phyloP scores from a whole-genome alignment of 164 flowering plant genomes.

The Nymphaea colorata region DNA sequence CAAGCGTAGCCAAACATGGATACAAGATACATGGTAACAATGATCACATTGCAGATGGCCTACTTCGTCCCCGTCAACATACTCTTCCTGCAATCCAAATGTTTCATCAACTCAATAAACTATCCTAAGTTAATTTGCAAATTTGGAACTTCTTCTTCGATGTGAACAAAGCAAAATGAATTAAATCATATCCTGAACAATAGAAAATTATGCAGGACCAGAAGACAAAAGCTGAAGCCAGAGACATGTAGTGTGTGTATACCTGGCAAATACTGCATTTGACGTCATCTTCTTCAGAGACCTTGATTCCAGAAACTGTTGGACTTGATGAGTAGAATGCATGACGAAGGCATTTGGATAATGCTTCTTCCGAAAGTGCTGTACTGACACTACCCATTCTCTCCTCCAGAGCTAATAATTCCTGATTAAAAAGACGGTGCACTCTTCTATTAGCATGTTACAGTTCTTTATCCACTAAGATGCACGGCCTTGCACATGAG shows the following conservation, averaged over 20 bases:
- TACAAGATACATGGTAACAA: conserved; percentile 54
- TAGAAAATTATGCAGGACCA: too few relatives aligned
- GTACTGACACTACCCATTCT: conserved; percentile 94
- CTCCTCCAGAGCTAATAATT: conserved; percentile 84
- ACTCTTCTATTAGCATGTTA: not conserved
- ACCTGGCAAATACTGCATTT: conserved; percentile 99
- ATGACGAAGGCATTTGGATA: conserved; percentile 47
- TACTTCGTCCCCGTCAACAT: conserved; percentile 54
- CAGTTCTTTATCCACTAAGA: too few relatives aligned
- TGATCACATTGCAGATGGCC: conserved; percentile 71
- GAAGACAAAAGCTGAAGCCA: too few relatives aligned
- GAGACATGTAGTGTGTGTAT: not conserved
- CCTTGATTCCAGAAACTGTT: conserved; percentile 7
- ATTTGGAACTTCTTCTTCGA: too few relatives aligned
- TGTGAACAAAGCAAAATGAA: too few relatives aligned
- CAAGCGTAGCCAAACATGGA: conserved; percentile 69
- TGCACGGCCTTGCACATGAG: too few relatives aligned
- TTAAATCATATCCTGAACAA: too few relatives aligned
- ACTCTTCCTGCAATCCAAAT: conserved; percentile 60
- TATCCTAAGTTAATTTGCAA: too few relatives aligned
- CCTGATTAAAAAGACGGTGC: conserved; percentile 28
- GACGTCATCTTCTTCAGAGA: conserved; percentile 29
- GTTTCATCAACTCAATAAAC: not conserved
- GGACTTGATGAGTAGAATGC: conserved; percentile 26
- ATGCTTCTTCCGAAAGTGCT: conserved; percentile 67